Conservation (phyloP, 1,139 yeast genomes). For the Kluyveromyces marxianus region DNA sequence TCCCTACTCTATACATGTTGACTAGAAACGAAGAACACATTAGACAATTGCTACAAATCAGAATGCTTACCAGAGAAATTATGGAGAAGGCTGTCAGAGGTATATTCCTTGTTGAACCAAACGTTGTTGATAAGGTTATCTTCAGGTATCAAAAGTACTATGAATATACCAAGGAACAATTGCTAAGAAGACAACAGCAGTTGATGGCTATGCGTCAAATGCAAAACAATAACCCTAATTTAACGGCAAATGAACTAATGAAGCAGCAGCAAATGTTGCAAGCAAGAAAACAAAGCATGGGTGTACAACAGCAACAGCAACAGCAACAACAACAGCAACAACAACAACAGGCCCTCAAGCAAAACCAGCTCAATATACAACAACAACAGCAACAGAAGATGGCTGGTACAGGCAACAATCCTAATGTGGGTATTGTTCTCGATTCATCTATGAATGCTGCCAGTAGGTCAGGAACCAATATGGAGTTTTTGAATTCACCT, state of each 20-base stretch:
- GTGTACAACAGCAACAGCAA: slow-evolving; percentile 19
- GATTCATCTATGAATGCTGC: neutral
- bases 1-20: slow-evolving; percentile 68
- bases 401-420: neutral
- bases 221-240: slow-evolving; percentile 12
- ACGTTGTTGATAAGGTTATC: slow-evolving; percentile 60
- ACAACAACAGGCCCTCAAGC: slow-evolving; percentile 19
- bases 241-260: neutral
- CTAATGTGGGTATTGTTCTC: neutral
- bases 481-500: slow-evolving; percentile 11
- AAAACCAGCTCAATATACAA: slow-evolving; percentile 17
- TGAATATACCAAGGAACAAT: slow-evolving; percentile 57
- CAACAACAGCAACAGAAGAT: slow-evolving; percentile 13
- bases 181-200: slow-evolving; percentile 35
- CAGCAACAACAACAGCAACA: slow-evolving; percentile 8
- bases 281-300: slow-evolving; percentile 22
- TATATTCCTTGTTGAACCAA: slow-evolving; percentile 63
- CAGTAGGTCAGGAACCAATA: slow-evolving; percentile 2
- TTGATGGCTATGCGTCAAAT: slow-evolving; percentile 23
- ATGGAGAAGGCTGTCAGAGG: slow-evolving; percentile 54
- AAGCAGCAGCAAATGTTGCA: slow-evolving; percentile 23
- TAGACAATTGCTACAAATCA: slow-evolving; percentile 66
- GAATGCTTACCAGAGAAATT: slow-evolving; percentile 70
- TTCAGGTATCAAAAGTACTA: slow-evolving; percentile 68
- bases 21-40: slow-evolving; percentile 72